Conservation (phyloP, 2,329 filamentous ascomycete species). For the Fusarium setosum region DNA sequence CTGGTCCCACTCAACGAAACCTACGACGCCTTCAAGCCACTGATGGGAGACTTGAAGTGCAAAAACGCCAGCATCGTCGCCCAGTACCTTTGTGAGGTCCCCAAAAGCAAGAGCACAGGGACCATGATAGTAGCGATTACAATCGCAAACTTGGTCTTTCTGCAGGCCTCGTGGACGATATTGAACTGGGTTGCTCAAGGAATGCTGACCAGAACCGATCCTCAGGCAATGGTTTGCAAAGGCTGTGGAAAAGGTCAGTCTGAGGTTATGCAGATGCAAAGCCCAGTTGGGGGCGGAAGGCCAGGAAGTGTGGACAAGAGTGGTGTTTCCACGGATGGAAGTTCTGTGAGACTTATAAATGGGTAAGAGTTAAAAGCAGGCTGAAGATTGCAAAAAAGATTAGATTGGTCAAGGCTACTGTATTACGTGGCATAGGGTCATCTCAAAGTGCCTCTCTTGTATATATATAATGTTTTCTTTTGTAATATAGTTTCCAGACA, state of each 20-base stretch:
- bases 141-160: conserved; percentile 24
- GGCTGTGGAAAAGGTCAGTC: conserved; percentile 1
- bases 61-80: conserved; percentile 12
- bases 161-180: conserved; percentile 25
- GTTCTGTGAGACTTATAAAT: too few species aligned
- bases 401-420: too few species aligned
- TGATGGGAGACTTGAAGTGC: not conserved
- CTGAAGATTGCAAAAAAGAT: too few species aligned
- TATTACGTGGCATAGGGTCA: too few species aligned
- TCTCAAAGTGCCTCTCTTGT: too few species aligned
- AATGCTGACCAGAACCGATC: conserved; percentile 1
- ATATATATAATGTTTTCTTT: too few species aligned
- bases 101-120: conserved; percentile 15
- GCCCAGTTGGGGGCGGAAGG: too few species aligned
- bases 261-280: too few species aligned
- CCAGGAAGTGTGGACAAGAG: too few species aligned
- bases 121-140: conserved; percentile 23
- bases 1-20: conserved; percentile 15
- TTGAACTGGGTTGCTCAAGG: conserved; percentile 7
- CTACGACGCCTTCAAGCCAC: not conserved
- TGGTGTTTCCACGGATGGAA: too few species aligned
- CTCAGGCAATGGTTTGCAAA: not conserved
- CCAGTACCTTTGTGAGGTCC: conserved; percentile 28
- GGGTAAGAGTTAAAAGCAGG: too few species aligned
- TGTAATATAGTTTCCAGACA: too few species aligned